Evolutionary conservation across 2,329 filamentous ascomycete species (phyloP).

Genomic region (Fusarium sp.): DNA sequence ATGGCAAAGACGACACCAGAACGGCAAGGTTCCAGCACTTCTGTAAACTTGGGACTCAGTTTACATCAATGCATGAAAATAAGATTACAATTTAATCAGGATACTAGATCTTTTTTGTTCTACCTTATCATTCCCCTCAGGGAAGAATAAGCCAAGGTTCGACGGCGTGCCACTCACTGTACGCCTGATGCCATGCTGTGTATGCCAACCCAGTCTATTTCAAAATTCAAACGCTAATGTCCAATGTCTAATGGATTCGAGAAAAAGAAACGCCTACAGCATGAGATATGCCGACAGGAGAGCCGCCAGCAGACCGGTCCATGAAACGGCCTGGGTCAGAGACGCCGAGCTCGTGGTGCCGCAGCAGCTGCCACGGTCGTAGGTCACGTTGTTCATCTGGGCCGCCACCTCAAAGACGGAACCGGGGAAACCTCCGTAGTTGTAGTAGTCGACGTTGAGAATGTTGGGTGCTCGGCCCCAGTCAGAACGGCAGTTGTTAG

Average conservation of each 20-base stretch:
- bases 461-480: slow-evolving; percentile 82
- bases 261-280: slow-evolving; percentile 22
- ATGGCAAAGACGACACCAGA: not conserved
- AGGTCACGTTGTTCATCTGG: slow-evolving; percentile 77
- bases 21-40: not conserved
- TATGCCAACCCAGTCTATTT: slow-evolving; percentile 24
- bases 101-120: not conserved
- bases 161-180: not conserved
- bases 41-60: not conserved
- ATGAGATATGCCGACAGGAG: slow-evolving; percentile 38
- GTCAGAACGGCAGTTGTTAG: slow-evolving; percentile 68
- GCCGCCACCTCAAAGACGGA: slow-evolving; percentile 83
- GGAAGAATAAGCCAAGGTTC: not conserved
- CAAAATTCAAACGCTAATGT: slow-evolving; percentile 33
- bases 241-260: not conserved
- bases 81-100: not conserved
- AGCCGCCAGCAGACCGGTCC: slow-evolving; percentile 35
- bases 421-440: slow-evolving; percentile 72
- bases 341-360: slow-evolving; percentile 54
- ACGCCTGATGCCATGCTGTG: slow-evolving; percentile 22
- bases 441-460: slow-evolving; percentile 88
- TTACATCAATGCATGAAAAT: not conserved
- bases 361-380: slow-evolving; percentile 67
- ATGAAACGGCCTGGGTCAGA: slow-evolving; percentile 34
- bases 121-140: not conserved